Conservation (phyloP, 768 basidiomycete genomes). For the Gymnopilus dilepis region DNA sequence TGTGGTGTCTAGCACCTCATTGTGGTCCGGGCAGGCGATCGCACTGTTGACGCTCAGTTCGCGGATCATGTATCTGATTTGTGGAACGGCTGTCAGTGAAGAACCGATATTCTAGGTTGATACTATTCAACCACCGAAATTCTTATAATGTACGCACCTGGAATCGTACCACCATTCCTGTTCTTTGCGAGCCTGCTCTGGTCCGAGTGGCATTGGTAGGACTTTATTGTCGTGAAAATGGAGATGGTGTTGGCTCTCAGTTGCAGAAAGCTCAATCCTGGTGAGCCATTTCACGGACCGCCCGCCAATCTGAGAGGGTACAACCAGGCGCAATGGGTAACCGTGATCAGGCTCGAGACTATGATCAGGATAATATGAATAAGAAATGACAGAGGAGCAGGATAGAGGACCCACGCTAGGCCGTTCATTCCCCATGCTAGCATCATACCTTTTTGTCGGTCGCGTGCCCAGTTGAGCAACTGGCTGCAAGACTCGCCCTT, state of each 20-base stretch:
- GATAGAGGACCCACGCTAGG: slow-evolving; percentile 35
- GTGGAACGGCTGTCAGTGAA: background rate
- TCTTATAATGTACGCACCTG: slow-evolving; percentile 32
- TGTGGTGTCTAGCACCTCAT: slow-evolving; percentile 43
- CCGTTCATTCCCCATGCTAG: slow-evolving; percentile 66
- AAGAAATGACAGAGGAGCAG: background rate
- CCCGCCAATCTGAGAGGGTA: slow-evolving; percentile 69
- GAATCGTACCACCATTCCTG: slow-evolving; percentile 62
- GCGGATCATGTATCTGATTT: slow-evolving; percentile 44
- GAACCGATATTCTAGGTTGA: background rate
- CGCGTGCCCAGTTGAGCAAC: slow-evolving; percentile 48
- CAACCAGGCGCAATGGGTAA: slow-evolving; percentile 64
- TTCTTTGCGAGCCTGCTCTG: slow-evolving; percentile 57
- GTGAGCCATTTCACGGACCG: slow-evolving; percentile 65
- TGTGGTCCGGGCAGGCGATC: slow-evolving; percentile 60
- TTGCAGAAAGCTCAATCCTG: slow-evolving; percentile 53
- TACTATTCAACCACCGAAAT: background rate
- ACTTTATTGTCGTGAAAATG: slow-evolving; percentile 62
- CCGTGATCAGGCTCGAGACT: slow-evolving; percentile 66
- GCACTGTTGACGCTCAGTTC: slow-evolving; percentile 67
- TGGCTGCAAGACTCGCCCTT: slow-evolving; percentile 31
- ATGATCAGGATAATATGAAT: background rate
- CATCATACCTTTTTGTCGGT: slow-evolving; percentile 55
- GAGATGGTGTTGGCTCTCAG: slow-evolving; percentile 60
- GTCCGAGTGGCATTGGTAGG: slow-evolving; percentile 55